These are phyloP conservation scores for Apiospora saccharicola DNA, from an alignment of 2,329 filamentous ascomycete species.

Conservation along the genomic window DNA sequence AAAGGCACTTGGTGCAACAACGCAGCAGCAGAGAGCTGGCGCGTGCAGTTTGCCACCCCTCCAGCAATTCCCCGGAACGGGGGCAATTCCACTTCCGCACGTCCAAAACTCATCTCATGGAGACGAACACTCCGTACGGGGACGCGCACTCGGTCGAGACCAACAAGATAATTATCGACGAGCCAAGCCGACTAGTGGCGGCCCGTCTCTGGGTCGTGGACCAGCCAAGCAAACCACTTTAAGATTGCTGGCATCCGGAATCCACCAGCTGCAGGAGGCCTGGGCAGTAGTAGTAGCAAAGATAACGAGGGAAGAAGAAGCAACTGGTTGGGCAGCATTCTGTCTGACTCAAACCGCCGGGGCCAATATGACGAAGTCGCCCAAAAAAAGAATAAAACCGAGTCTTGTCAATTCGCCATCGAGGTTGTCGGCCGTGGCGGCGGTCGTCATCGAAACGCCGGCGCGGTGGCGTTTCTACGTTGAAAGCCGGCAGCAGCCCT, in stretches of 20 bases:
- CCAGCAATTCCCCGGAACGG: background rate
- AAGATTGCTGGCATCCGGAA: conserved; percentile 1
- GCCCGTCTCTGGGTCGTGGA: conserved; percentile 1
- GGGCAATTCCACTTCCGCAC: no score
- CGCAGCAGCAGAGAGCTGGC: background rate
- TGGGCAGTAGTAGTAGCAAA: background rate
- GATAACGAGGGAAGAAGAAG: background rate
- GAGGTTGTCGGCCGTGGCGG: background rate
- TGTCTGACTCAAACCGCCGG: background rate
- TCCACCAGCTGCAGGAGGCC: background rate
- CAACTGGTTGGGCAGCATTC: background rate
- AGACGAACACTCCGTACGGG: conserved; percentile 1
- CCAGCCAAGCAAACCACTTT: conserved; percentile 10
- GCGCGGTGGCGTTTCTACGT: background rate
- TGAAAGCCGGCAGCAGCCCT: background rate
- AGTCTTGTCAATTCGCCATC: background rate
- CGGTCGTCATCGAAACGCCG: background rate
- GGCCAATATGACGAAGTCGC: background rate
- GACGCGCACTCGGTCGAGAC: background rate
- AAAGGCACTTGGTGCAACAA: background rate
- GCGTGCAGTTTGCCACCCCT: background rate
- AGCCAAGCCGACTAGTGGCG: conserved; percentile 16
- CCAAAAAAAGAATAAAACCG: background rate
- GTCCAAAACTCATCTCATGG: background rate
- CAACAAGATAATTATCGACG: background rate